A percentile compares a stretch with the other conserved stretches of the same genome.
phyloP scores from a whole-genome alignment of 2,329 filamentous ascomycete species.

The Botrytis hyacinthi region DNA sequence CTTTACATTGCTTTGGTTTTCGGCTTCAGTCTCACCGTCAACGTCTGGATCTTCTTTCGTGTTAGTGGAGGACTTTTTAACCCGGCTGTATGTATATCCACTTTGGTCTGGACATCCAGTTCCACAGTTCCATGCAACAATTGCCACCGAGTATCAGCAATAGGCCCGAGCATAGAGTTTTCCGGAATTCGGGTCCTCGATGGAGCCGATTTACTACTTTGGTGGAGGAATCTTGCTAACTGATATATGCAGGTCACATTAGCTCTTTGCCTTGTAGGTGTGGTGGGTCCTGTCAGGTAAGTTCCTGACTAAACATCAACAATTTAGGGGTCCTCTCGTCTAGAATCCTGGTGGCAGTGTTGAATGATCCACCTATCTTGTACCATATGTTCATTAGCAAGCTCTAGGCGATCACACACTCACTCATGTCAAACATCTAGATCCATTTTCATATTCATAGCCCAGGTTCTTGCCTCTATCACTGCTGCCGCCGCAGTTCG shows the following conservation, averaged over 20 bases:
- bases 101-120: conserved; percentile 39
- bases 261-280: conserved; percentile 12
- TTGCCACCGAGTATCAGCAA: conserved; percentile 10
- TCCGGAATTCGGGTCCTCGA: not conserved
- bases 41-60: conserved; percentile 55
- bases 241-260: conserved; percentile 2
- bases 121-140: conserved; percentile 31
- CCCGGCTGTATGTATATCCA: conserved; percentile 41
- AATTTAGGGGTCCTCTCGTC: not conserved
- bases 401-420: not conserved
- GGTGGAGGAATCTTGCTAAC: not conserved
- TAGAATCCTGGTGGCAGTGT: not conserved
- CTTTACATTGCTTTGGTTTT: conserved; percentile 39
- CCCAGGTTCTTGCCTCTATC: conserved; percentile 20
- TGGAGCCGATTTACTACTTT: not conserved
- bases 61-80: conserved; percentile 53
- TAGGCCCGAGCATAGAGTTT: conserved; percentile 11
- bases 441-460: conserved; percentile 36
- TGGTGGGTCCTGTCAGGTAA: conserved; percentile 1
- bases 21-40: conserved; percentile 46
- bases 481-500: not conserved
- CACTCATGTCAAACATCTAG: conserved; percentile 20
- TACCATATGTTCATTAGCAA: not conserved
- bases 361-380: not conserved
- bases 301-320: not conserved